A percentile compares a stretch with the other conserved stretches of the same genome.
phyloP scores from a whole-genome alignment of 148 eudicot species.

The Silene latifolia region DNA sequence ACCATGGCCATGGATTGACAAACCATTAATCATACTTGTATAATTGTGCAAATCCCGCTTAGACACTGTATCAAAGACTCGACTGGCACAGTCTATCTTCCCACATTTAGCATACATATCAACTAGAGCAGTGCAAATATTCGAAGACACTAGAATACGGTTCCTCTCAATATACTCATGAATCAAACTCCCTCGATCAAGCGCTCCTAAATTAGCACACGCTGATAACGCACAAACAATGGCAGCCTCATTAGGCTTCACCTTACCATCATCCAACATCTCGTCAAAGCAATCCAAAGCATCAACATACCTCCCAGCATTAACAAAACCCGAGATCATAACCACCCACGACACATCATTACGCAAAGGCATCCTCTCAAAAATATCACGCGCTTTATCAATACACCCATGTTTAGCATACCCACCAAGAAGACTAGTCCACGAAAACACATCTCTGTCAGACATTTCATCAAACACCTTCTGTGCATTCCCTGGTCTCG shows the following conservation, averaged over 20 bases:
- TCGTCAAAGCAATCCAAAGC: slow-evolving; percentile 46
- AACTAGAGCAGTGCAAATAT: slow-evolving; percentile 52
- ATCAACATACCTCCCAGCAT: slow-evolving; percentile 42
- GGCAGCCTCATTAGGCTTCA: slow-evolving; percentile 59
- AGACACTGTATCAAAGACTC: slow-evolving; percentile 32
- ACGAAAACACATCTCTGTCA: slow-evolving; percentile 55
- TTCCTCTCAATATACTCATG: slow-evolving; percentile 37
- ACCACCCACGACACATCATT: slow-evolving; percentile 77
- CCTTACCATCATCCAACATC: slow-evolving; percentile 33
- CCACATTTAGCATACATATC: slow-evolving; percentile 77
- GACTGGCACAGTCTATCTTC: slow-evolving; percentile 37
- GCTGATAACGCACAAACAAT: slow-evolving; percentile 70
- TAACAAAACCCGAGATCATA: slow-evolving; percentile 59
- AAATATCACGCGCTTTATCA: slow-evolving; percentile 39
- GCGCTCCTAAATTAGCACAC: slow-evolving; percentile 65
- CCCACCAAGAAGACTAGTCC: slow-evolving; percentile 69
- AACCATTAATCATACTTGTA: slow-evolving; percentile 56
- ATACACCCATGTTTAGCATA: slow-evolving; percentile 55
- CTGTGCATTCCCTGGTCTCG: slow-evolving; percentile 31
- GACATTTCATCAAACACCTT: slow-evolving; percentile 58
- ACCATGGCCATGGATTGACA: slow-evolving; percentile 58
- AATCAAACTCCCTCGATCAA: slow-evolving; percentile 54
- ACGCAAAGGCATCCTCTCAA: slow-evolving; percentile 45
- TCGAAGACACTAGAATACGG: slow-evolving; percentile 29
- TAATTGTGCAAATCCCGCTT: slow-evolving; percentile 41